Base-by-base conservation (phyloP, 1,284 basidiomycete species). In the Rugosomyces carneus region DNA sequence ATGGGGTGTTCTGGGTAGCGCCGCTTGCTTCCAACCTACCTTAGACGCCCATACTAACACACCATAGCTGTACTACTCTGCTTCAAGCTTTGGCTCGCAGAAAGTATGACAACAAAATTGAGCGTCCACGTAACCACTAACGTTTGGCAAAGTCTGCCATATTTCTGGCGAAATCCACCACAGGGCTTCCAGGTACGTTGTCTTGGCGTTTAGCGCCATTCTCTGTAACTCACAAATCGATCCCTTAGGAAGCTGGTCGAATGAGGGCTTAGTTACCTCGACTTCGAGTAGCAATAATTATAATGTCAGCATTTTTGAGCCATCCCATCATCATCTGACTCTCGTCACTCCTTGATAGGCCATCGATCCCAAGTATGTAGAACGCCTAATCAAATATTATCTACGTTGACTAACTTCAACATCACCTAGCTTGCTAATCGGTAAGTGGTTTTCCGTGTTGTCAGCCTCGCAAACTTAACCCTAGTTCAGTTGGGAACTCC, bases 341-440 rank as follows among this genome's bases (percentile, higher is more conserved):
- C 5, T 40, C 10, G n/a, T n/a, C n/a, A n/a, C n/a, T 9, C 23
- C 26, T 11, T 38, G 24, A 27, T 37, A 77, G 73, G 75, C 77
- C 1, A 78, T 79, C 50, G 76, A 79, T 58, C 76, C 78, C 26
- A 75, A 78, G 75, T 75, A 54, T 48, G 68, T 60, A 1, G 11
- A 40, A 29, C 20, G 42, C 37, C 20, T 7, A 27, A 11, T 21
- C 37, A 13, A 4, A 9, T 7, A 1, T 2, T 16, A 15, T 34
- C 10, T 15, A 5, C 27, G 15, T 8, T 16, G 15, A 34, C n/a
- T 34, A 4, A 16, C 7, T 34, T 21, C 11, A n/a, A 7, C 11
- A 19, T 4, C 5, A 40, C 6, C 10, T 35, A 71, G 67, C 51
- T 55, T 64, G 37, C 27, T 29, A 46, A 57, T 34, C 4, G 46